Percentiles rank a stretch among this genome's conserved stretches.
These are phyloP conservation scores for Schizophyllum commune DNA, from an alignment of 1,284 basidiomycete species.

Conservation along the genomic window DNA sequence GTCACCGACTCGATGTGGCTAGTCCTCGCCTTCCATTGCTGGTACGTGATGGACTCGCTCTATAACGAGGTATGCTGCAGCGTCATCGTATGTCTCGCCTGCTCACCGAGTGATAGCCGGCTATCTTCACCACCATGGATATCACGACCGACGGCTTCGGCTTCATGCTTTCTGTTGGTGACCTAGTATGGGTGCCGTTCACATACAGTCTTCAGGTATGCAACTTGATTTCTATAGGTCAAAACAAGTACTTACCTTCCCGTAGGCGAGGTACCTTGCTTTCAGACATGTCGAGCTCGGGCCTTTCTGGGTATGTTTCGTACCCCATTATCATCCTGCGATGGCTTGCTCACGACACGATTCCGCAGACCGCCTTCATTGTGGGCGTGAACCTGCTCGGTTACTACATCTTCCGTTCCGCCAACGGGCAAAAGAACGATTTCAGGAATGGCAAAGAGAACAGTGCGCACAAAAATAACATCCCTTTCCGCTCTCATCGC, in stretches of 20 bases:
- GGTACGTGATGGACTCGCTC: constrained; percentile 82
- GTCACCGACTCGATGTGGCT: constrained; percentile 92
- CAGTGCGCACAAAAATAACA: constrained; percentile 25
- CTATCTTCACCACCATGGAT: constrained; percentile 95
- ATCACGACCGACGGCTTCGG: constrained; percentile 98
- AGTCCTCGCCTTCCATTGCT: constrained; percentile 79
- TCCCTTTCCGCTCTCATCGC: constrained; percentile 1
- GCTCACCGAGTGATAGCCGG: constrained; percentile 38
- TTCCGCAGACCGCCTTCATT: constrained; percentile 50
- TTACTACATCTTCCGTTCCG: constrained; percentile 86
- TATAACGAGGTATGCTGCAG: constrained; percentile 72
- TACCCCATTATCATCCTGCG: too few species aligned
- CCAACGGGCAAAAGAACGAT: constrained; percentile 93
- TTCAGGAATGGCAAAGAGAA: constrained; percentile 93
- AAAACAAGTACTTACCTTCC: not conserved
- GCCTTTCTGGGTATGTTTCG: constrained; percentile 16
- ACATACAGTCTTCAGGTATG: constrained; percentile 62
- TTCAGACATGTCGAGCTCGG: constrained; percentile 83
- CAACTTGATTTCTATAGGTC: not conserved
- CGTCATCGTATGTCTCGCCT: not conserved
- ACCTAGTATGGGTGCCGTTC: constrained; percentile 94
- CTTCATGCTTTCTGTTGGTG: constrained; percentile 95
- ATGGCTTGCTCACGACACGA: too few species aligned
- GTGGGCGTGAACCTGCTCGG: constrained; percentile 68
- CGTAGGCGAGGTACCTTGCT: constrained; percentile 88